These are phyloP conservation scores for Starmerella cellae DNA, from an alignment of 805 yeast genomes.

Conservation along the genomic window DNA sequence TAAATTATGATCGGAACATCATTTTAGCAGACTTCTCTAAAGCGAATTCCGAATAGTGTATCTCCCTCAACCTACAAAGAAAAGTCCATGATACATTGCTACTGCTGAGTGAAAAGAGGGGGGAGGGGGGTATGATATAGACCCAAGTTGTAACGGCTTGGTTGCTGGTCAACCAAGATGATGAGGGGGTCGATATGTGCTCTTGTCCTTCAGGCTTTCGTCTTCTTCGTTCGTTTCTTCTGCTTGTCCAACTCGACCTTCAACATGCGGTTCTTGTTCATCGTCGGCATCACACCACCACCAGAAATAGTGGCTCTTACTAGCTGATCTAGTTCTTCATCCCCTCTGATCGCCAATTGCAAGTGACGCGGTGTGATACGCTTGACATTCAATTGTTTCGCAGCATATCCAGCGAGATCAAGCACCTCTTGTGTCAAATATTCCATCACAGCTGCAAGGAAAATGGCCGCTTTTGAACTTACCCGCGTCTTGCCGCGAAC, in stretches of 20 bases:
- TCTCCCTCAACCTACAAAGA: too few species aligned
- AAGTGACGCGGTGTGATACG: constrained; percentile 98
- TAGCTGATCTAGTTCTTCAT: constrained; percentile 94
- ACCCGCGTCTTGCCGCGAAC: constrained; percentile 73
- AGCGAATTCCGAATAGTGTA: too few species aligned
- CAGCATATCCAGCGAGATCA: constrained; percentile 98
- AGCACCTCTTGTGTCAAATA: constrained; percentile 95
- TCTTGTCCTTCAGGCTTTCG: constrained; percentile 3
- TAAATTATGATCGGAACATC: too few species aligned
- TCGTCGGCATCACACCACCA: constrained; percentile 98
- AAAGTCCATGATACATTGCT: too few species aligned
- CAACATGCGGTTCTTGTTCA: constrained; percentile 84
- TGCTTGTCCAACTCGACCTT: constrained; percentile 31
- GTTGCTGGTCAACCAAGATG: too few species aligned
- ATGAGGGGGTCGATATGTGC: too few species aligned
- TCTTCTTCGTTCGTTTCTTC: constrained; percentile 29
- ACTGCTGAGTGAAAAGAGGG: too few species aligned
- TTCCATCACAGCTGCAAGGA: constrained; percentile 92
- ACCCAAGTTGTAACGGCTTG: too few species aligned
- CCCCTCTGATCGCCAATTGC: constrained; percentile 97
- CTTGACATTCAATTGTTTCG: constrained; percentile 97
- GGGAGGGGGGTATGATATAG: too few species aligned
- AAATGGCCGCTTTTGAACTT: constrained; percentile 98
- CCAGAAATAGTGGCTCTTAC: constrained; percentile 91
- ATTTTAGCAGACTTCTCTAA: too few species aligned